Evolutionary conservation across 2,329 filamentous ascomycete species (phyloP).

Genomic region (Cladosporium phlei): DNA sequence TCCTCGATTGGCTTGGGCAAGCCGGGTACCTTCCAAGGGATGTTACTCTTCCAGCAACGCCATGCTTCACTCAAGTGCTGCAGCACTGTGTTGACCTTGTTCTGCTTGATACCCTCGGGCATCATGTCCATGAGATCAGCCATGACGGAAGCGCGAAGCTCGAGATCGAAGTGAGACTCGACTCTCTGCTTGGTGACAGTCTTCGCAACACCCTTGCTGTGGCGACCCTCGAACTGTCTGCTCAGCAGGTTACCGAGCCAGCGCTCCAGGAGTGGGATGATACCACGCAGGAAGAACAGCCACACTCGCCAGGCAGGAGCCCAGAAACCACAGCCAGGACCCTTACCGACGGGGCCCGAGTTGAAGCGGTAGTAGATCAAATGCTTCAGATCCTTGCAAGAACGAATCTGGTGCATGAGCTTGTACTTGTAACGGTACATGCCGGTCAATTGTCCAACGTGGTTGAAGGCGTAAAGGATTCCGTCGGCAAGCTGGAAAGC

Average conservation of each 20-base stretch:
- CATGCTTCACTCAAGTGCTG: slow-evolving; percentile 97
- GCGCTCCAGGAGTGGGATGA: slow-evolving; percentile 90
- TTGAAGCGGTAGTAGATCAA: slow-evolving; percentile 99
- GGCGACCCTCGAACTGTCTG: slow-evolving; percentile 94
- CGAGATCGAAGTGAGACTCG: slow-evolving; percentile 95
- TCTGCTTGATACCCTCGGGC: slow-evolving; percentile 99
- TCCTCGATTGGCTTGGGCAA: slow-evolving; percentile 96
- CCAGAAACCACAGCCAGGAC: slow-evolving; percentile 98
- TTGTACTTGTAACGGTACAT: slow-evolving; percentile 99
- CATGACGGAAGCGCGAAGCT: slow-evolving; percentile 97
- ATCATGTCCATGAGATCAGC: slow-evolving; percentile 99
- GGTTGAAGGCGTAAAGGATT: slow-evolving; percentile 99
- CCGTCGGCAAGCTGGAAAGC: slow-evolving; percentile 97
- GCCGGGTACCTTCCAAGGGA: slow-evolving; percentile 98
- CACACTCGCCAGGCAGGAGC: slow-evolving; percentile 97
- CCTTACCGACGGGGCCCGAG: slow-evolving; percentile 91
- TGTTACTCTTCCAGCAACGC: slow-evolving; percentile 99
- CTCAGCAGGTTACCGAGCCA: slow-evolving; percentile 97
- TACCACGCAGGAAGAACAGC: slow-evolving; percentile 98
- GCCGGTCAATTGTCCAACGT: slow-evolving; percentile 93
- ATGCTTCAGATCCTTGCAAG: slow-evolving; percentile 98
- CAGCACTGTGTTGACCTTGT: slow-evolving; percentile 96
- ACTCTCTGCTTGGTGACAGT: slow-evolving; percentile 99
- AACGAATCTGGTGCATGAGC: slow-evolving; percentile 98
- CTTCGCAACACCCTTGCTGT: slow-evolving; percentile 98